These are phyloP conservation scores for Cercospora sp. DNA, from an alignment of 2,329 filamentous ascomycete species.

Conservation along the genomic window DNA sequence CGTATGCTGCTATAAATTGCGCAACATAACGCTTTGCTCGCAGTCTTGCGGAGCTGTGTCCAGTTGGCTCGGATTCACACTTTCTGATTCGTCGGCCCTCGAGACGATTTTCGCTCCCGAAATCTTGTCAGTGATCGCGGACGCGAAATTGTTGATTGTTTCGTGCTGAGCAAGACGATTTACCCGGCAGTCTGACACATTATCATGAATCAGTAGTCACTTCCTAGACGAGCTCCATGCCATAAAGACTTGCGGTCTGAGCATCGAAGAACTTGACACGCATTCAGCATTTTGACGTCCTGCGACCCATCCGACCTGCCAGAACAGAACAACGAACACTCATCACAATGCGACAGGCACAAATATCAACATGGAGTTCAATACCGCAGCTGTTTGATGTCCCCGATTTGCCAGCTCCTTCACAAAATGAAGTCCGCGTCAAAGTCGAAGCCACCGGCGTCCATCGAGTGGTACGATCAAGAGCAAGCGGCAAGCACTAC, in stretches of 20 bases:
- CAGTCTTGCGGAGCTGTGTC: not conserved
- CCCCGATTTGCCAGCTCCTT: constrained; percentile 38
- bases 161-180: not conserved
- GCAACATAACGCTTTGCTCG: not conserved
- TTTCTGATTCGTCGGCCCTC: not conserved
- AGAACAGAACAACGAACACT: not conserved
- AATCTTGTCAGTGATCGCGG: not conserved
- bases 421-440: constrained; percentile 48
- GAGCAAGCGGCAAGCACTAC: constrained; percentile 59
- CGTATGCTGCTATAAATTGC: not conserved
- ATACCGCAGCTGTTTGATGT: constrained; percentile 38
- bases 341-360: constrained; percentile 42
- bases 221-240: not conserved
- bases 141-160: not conserved
- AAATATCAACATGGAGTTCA: constrained; percentile 45
- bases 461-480: constrained; percentile 55
- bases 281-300: not conserved
- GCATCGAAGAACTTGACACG: not conserved
- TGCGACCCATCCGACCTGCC: not conserved
- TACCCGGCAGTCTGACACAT: not conserved
- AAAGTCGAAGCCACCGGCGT: constrained; percentile 55
- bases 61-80: not conserved
- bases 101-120: not conserved
- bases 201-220: not conserved
- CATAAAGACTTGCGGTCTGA: not conserved